These are phyloP conservation scores for Houttuynia cordata DNA, from an alignment of 164 flowering plant species.

Conservation along the genomic window DNA sequence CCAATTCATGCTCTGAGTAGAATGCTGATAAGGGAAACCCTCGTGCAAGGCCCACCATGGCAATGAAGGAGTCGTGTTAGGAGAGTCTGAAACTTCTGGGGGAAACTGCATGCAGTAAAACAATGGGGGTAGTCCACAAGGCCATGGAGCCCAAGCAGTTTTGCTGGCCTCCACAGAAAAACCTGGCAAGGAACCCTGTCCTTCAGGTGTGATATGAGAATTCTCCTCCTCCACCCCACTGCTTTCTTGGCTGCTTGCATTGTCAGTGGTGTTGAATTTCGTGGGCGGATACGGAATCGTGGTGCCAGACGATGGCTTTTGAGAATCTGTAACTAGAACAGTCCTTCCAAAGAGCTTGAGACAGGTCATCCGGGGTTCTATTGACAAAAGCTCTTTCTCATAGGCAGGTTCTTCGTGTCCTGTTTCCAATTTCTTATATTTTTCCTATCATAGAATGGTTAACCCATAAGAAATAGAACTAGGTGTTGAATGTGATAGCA, in stretches of 20 bases:
- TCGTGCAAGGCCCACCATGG: conserved; percentile 21
- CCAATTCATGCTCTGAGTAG: neutral
- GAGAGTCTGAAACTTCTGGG: conserved; percentile 7
- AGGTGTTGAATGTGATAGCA: no score
- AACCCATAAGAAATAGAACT: neutral
- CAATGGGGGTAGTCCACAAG: conserved; percentile 8
- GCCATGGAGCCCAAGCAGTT: conserved; percentile 13
- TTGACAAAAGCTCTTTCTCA: conserved; percentile 12
- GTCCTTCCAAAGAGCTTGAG: conserved; percentile 68
- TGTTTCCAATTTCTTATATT: conserved; percentile 20
- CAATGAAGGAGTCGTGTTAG: conserved; percentile 9
- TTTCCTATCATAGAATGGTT: neutral
- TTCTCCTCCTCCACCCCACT: conserved; percentile 9
- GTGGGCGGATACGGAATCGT: conserved; percentile 5
- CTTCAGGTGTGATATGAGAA: conserved; percentile 4
- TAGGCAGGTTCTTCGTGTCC: conserved; percentile 9
- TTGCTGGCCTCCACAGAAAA: conserved; percentile 1
- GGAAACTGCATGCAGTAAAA: conserved; percentile 17
- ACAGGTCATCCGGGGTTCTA: conserved; percentile 23
- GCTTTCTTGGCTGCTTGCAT: conserved; percentile 9
- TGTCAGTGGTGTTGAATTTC: conserved; percentile 3
- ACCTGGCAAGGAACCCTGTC: conserved; percentile 3
- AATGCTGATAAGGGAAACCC: neutral
- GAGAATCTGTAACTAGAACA: conserved; percentile 33
- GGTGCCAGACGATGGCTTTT: conserved; percentile 16